Evolutionary conservation across 2,329 filamentous ascomycete genomes (phyloP).

Genomic region (Fusarium avenaceum): DNA sequence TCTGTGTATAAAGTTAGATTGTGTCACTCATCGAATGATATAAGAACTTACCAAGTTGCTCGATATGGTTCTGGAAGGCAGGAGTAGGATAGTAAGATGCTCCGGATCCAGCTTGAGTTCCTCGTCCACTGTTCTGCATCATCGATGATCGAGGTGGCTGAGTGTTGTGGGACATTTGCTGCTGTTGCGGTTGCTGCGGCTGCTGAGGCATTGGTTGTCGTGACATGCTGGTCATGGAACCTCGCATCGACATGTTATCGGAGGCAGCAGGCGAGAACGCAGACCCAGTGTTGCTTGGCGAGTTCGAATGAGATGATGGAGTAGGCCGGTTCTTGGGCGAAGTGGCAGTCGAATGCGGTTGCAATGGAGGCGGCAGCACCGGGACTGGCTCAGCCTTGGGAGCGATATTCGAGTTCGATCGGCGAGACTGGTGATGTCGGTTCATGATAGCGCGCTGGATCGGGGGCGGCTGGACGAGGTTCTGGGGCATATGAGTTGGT

Average conservation of each 20-base stretch:
- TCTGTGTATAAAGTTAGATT: slow-evolving; percentile 81
- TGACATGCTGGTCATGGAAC: slow-evolving; percentile 52
- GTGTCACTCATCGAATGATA: slow-evolving; percentile 68
- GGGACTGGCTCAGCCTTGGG: slow-evolving; percentile 75
- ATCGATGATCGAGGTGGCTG: slow-evolving; percentile 51
- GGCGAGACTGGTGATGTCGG: slow-evolving; percentile 80
- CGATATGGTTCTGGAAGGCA: slow-evolving; percentile 90
- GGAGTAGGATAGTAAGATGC: slow-evolving; percentile 82
- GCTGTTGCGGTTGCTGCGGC: slow-evolving; percentile 39
- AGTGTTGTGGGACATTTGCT: slow-evolving; percentile 46
- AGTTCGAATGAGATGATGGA: slow-evolving; percentile 79
- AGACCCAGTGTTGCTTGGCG: slow-evolving; percentile 65
- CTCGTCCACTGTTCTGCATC: slow-evolving; percentile 55
- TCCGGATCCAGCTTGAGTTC: slow-evolving; percentile 57
- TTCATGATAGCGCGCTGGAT: slow-evolving; percentile 86
- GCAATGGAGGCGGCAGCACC: slow-evolving; percentile 61
- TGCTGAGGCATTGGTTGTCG: slow-evolving; percentile 53
- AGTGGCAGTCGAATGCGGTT: slow-evolving; percentile 68
- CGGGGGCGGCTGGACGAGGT: slow-evolving; percentile 78
- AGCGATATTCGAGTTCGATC: slow-evolving; percentile 80
- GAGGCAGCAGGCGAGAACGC: slow-evolving; percentile 61
- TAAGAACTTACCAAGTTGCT: slow-evolving; percentile 86
- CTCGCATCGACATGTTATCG: slow-evolving; percentile 63
- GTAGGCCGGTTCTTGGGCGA: slow-evolving; percentile 83
- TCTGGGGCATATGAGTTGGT: slow-evolving; percentile 76